Base-by-base conservation (phyloP, 2,329 filamentous ascomycete species). In the Samsoniella hepiali region DNA sequence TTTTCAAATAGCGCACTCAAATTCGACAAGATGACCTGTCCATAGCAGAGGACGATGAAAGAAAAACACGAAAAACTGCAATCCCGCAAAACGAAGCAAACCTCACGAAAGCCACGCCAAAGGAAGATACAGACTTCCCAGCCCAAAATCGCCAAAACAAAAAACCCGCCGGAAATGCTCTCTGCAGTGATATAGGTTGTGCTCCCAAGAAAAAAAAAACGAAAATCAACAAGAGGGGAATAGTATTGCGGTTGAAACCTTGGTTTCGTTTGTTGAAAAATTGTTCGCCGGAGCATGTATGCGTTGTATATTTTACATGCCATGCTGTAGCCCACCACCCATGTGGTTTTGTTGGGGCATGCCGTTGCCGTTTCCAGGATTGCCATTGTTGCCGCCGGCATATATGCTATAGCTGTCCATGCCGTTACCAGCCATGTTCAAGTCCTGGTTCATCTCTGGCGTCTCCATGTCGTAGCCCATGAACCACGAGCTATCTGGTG, bases 381-480 rank as follows among this genome's bases (percentile, higher is more conserved):
- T 40, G 31, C 56, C 56, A 27, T 54, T 58, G 42, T 42, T 63
- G 31, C 47, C 47, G 4, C 55, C 76, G 69, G 85, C 84, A 70
- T 85, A 79, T 34, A 72, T 75, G 32, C 76, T 76, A 67, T 84
- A 85, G 10, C 75, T 75, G 65, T 85, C 84, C 32, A 82, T 74
- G 42, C 76, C 76, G 31, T 73, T 72, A 66, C 82, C 70, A 8
- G 74, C 75, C 34, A 79, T 70, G 27, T 73, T 74, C 59, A 81
- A 67, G 44, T 84, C 82, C 61, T 82, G 82, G 7, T 78, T 77
- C 49, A 85, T 75, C 63, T 87, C 84, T 0, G 90, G 87, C 27
- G 92, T 91, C 64, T 95, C 91, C 76, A 96, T 87, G 72, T 96
- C 96, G 76, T 97, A 96, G 1, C 93, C 92, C 80, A 96, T 88